These are phyloP conservation scores for Exophiala xenobiotica DNA, from an alignment of 2,329 filamentous ascomycete species.

Conservation along the genomic window DNA sequence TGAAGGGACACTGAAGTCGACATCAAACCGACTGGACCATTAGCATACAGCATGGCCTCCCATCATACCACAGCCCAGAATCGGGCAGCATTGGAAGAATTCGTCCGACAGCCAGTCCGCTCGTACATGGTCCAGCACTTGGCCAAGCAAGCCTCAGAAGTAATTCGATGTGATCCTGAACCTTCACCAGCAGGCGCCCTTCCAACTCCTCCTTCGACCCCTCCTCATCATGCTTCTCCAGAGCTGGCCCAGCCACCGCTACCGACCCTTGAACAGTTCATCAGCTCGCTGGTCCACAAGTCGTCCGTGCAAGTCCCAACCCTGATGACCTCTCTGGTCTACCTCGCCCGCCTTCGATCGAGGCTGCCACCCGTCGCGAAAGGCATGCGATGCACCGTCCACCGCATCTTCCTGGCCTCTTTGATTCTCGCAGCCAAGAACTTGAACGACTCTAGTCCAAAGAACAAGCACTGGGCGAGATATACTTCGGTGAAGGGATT, in stretches of 20 bases:
- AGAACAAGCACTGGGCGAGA: conserved; percentile 99
- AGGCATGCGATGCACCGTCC: conserved; percentile 92
- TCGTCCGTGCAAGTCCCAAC: conserved; percentile 98
- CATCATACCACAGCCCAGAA: conserved; percentile 34
- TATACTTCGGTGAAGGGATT: conserved; percentile 77
- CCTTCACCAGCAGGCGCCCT: conserved; percentile 51
- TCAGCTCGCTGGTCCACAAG: conserved; percentile 81
- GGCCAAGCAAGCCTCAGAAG: conserved; percentile 46
- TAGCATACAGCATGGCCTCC: conserved; percentile 24
- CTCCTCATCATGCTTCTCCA: conserved; percentile 49
- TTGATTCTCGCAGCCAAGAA: conserved; percentile 81
- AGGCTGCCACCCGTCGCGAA: conserved; percentile 91
- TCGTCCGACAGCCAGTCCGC: conserved; percentile 48
- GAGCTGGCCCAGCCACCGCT: conserved; percentile 48
- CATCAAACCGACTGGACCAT: neutral
- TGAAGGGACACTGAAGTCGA: conserved; percentile 1
- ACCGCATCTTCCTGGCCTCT: conserved; percentile 83
- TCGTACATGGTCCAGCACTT: conserved; percentile 50
- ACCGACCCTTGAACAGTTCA: conserved; percentile 85
- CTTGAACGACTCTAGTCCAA: conserved; percentile 95
- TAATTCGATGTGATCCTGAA: conserved; percentile 49
- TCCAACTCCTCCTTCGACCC: conserved; percentile 60
- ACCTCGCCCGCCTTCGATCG: conserved; percentile 78
- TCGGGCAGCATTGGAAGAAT: conserved; percentile 48
- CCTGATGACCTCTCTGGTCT: conserved; percentile 94